A percentile compares a stretch with the other conserved stretches of the same genome.
Conservation (phyloP, 108 stramenopile genomes). For the Aurantiochytrium sp. region DNA sequence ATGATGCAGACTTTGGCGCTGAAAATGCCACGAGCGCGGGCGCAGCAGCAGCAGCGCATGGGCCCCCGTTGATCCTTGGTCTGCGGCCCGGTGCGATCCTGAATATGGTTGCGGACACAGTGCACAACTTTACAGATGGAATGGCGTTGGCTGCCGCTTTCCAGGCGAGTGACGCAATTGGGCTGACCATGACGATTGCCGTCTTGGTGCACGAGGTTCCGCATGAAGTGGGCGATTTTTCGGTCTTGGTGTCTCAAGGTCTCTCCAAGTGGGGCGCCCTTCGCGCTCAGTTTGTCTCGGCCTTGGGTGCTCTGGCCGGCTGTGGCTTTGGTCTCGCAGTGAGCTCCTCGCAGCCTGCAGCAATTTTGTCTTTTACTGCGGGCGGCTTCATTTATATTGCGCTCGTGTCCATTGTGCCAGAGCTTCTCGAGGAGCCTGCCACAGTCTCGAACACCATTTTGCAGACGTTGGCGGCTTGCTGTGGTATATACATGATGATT, state of each 20-base stretch:
- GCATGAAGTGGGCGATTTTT: constrained; percentile 27
- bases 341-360: neutral
- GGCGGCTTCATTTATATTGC: neutral
- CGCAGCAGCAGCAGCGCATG: too few species aligned
- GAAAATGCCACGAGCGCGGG: too few species aligned
- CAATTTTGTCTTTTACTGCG: neutral
- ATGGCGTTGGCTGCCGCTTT: constrained; percentile 23
- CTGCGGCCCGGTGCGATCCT: constrained; percentile 9
- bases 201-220: constrained; percentile 23
- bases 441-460: neutral
- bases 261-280: neutral
- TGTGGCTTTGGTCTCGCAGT: neutral
- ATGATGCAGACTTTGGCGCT: neutral
- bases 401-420: neutral
- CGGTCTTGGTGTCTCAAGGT: constrained; percentile 2
- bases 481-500: constrained; percentile 6
- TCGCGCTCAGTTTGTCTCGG: neutral
- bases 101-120: constrained; percentile 14
- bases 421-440: neutral
- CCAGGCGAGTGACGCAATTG: neutral
- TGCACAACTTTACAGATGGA: constrained; percentile 26
- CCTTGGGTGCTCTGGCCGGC: neutral
- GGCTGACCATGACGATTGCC: constrained; percentile 12
- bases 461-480: neutral
- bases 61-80: neutral